Base-by-base conservation (phyloP, 768 basidiomycete species). In the Naganishia friedmannii region DNA sequence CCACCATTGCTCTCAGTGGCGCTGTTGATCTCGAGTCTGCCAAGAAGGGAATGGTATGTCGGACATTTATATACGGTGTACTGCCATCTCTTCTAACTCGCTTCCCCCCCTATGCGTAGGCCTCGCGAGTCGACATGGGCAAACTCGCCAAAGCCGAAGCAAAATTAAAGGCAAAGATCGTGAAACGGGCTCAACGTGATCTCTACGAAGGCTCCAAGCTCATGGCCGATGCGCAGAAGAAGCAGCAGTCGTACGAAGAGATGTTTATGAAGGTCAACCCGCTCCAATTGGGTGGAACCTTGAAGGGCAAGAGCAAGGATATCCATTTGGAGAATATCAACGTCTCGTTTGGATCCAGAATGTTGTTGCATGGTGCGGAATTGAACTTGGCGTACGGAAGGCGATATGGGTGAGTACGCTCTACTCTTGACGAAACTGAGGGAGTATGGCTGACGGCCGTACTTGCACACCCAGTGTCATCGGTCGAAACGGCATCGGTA, bases 221-320 rank as follows among this genome's bases (percentile, higher is more conserved):
- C 37, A 85, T 99, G 67, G 60, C 60, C 60, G 93, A 96, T 77
- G 89, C 92, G 73, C 89, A 91, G 81, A 87, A 89, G 80, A 93
- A 93, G 83, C 92, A 98, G 89, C 93, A 97, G 90, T 87, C 89
- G 23, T 98, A 97, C 82, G 95, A 98, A 78, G 96, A 99, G 78
- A 89, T 99, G 88, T 99, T 93, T 83, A 91, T 99, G 91, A 92
- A 96, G 86, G 93, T 88, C 83, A 99, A 99, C 82, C 93, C 96
- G 48, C 82, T 99, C 70, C 92, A 94, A 81, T 65, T 81, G 68
- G 88, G 90, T 0, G 86, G 86, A 23, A 83, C 85, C 0, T 83
- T 88, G 5, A 95, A 93, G 82, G 92, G 93, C 80, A 99, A 97
- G 85, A 92, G 89, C 84, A 97, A 98, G 81, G 96, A 99, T 80